Conservation (phyloP, 768 basidiomycete genomes). For the Hericium alpestre region DNA sequence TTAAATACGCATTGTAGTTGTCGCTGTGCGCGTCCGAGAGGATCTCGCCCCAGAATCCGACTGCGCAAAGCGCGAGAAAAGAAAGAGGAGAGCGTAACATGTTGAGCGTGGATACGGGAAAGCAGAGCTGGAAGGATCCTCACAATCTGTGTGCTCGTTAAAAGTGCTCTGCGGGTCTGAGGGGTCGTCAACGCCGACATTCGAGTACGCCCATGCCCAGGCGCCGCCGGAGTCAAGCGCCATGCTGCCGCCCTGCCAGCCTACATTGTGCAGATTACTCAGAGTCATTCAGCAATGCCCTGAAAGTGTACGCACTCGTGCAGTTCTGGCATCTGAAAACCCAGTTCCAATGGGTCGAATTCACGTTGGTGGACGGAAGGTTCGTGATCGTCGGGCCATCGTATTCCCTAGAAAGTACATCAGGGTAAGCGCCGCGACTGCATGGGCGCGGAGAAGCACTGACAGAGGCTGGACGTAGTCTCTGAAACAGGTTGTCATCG, state of each 20-base stretch:
- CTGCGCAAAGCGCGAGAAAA: constrained; percentile 18
- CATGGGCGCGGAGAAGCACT: constrained; percentile 8
- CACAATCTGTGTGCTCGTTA: constrained; percentile 50
- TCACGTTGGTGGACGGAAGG: constrained; percentile 38
- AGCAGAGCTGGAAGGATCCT: constrained; percentile 11
- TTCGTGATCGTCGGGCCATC: constrained; percentile 42
- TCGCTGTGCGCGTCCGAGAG: constrained; percentile 35
- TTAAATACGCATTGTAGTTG: constrained; percentile 40
- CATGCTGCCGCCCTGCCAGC: constrained; percentile 31
- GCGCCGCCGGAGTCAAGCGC: constrained; percentile 25
- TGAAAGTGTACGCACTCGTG: constrained; percentile 30
- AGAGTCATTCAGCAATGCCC: neutral
- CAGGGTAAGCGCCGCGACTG: neutral
- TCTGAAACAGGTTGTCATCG: constrained; percentile 19
- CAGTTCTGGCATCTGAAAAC: constrained; percentile 61
- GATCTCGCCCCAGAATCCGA: constrained; percentile 50
- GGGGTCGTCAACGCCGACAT: constrained; percentile 35
- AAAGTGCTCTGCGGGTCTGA: constrained; percentile 41
- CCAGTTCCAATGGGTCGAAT: constrained; percentile 58
- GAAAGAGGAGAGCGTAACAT: neutral
- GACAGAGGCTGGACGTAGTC: constrained; percentile 43
- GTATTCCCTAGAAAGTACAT: constrained; percentile 25
- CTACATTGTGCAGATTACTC: constrained; percentile 18
- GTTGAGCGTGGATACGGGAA: neutral
- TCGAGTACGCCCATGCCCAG: constrained; percentile 42